phyloP scores from a whole-genome alignment of 2,329 filamentous ascomycete genomes.

The Aureobasidium uvarum region DNA sequence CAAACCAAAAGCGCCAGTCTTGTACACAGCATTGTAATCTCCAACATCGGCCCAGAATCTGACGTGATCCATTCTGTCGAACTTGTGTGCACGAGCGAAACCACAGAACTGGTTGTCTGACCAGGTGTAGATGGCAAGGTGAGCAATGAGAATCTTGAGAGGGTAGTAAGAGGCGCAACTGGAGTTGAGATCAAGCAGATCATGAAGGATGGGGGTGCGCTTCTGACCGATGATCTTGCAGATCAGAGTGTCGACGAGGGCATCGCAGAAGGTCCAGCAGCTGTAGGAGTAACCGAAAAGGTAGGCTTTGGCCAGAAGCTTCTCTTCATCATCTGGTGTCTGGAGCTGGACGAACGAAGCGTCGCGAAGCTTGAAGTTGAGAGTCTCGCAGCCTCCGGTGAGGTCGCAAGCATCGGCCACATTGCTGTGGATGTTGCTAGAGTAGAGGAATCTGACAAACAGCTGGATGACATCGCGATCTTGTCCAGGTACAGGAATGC shows the following conservation, averaged over 20 bases:
- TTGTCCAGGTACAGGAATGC: background rate
- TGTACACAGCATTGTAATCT: background rate
- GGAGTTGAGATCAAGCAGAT: background rate
- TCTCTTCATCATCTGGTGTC: conserved; percentile 9
- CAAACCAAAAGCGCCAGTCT: background rate
- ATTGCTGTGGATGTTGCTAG: background rate
- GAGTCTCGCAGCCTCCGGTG: background rate
- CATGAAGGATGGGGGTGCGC: background rate
- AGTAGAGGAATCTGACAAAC: conserved; percentile 17
- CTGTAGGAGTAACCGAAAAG: background rate
- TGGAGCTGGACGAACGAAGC: background rate
- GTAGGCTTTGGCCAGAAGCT: background rate
- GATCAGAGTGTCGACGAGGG: background rate
- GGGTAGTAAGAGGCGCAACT: background rate
- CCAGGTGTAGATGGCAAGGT: background rate
- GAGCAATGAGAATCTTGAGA: background rate
- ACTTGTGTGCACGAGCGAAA: background rate
- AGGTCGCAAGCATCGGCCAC: background rate
- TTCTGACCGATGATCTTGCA: conserved; percentile 1
- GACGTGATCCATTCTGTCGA: background rate
- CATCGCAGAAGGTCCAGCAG: conserved; percentile 5
- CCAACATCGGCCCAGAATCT: conserved; percentile 5
- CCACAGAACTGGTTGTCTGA: background rate
- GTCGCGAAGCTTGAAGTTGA: conserved; percentile 1
- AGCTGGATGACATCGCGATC: conserved; percentile 2